phyloP scores from a whole-genome alignment of 805 yeast genomes.

The Sporopachydermia quercuum region DNA sequence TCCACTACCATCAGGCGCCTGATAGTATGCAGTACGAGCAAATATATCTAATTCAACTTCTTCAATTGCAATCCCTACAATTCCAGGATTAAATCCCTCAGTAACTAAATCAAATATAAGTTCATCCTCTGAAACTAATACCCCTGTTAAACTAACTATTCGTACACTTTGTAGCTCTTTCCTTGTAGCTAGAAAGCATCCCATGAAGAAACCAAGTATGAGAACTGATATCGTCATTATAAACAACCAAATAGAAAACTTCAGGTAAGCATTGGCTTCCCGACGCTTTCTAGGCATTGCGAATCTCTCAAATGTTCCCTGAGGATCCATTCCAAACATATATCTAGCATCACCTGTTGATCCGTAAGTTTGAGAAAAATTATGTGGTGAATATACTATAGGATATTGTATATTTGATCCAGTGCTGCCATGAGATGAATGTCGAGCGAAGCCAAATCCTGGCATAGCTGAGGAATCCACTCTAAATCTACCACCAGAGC shows the following conservation, averaged over 20 bases:
- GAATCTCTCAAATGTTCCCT: background rate
- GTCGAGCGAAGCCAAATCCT: background rate
- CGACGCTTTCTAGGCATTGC: background rate
- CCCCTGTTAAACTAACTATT: conserved; percentile 47
- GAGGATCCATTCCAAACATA: conserved; percentile 1
- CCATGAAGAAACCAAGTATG: conserved; percentile 62
- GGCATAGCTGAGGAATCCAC: background rate
- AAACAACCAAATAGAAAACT: conserved; percentile 18
- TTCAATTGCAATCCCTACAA: conserved; percentile 47
- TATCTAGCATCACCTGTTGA: background rate
- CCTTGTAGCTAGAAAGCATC: conserved; percentile 74
- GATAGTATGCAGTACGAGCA: conserved; percentile 45
- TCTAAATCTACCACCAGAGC: background rate
- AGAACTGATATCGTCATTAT: conserved; percentile 34
- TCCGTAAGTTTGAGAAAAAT: conserved; percentile 16
- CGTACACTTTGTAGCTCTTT: conserved; percentile 63
- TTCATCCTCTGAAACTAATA: conserved; percentile 73
- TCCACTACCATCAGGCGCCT: conserved; percentile 9
- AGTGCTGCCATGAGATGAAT: background rate
- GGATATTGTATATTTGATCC: background rate
- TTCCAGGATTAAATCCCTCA: conserved; percentile 79
- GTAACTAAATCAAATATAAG: conserved; percentile 64
- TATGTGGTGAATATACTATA: conserved; percentile 31
- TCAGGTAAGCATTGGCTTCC: conserved; percentile 4
- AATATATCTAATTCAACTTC: conserved; percentile 72